phyloP scores from a whole-genome alignment of 768 basidiomycete genomes.

The Collybia mongolica region DNA sequence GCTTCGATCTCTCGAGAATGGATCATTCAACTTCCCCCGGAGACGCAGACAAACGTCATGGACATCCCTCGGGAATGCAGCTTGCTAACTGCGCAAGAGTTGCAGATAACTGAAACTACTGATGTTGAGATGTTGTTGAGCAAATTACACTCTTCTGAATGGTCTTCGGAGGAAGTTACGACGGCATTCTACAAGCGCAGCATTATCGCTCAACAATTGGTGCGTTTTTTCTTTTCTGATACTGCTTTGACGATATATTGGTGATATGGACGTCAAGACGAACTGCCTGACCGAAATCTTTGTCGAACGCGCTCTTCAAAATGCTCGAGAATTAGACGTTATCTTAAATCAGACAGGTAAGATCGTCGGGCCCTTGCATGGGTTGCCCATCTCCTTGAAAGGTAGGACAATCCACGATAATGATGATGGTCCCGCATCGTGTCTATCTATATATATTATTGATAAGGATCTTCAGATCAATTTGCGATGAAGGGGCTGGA shows the following conservation, averaged over 20 bases:
- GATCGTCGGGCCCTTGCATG: constrained; percentile 49
- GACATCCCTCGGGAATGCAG: constrained; percentile 48
- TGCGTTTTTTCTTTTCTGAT: constrained; percentile 21
- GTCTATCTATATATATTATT: no score
- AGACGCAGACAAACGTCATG: constrained; percentile 42
- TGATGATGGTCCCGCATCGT: no score
- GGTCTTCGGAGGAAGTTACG: constrained; percentile 59
- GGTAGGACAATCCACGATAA: constrained; percentile 14
- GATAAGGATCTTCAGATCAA: constrained; percentile 31
- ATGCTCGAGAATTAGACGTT: constrained; percentile 49
- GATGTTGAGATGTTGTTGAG: constrained; percentile 41
- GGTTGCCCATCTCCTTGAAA: constrained; percentile 44
- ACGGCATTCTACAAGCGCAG: constrained; percentile 67
- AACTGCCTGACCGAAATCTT: constrained; percentile 61
- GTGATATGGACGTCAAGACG: constrained; percentile 21
- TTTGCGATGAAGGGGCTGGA: constrained; percentile 61
- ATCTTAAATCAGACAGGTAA: constrained; percentile 42
- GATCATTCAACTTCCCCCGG: constrained; percentile 41
- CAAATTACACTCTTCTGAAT: constrained; percentile 43
- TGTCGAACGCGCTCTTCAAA: constrained; percentile 43
- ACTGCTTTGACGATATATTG: neutral
- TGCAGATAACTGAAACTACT: constrained; percentile 56
- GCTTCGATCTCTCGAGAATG: constrained; percentile 54
- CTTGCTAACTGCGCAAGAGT: constrained; percentile 49
- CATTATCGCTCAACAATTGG: constrained; percentile 65